These are phyloP conservation scores for Xylariaceae sp. DNA, from an alignment of 2,329 filamentous ascomycete species.

Conservation along the genomic window DNA sequence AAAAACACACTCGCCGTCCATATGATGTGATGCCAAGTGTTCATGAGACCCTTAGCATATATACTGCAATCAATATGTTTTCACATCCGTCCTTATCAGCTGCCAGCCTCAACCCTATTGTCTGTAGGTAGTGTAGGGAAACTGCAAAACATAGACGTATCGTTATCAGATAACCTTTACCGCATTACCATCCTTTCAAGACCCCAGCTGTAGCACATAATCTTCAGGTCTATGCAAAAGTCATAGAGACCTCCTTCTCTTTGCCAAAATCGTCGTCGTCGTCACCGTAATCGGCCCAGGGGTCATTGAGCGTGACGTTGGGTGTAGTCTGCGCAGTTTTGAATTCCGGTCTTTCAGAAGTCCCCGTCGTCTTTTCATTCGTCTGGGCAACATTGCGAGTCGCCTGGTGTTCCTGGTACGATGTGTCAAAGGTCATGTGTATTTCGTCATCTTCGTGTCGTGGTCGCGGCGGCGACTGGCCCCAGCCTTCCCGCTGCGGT, in stretches of 20 bases:
- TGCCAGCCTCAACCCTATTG: too few species aligned
- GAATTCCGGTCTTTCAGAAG: slow-evolving; percentile 35
- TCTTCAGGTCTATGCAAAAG: slow-evolving; percentile 68
- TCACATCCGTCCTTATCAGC: too few species aligned
- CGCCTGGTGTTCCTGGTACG: slow-evolving; percentile 34
- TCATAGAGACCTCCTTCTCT: slow-evolving; percentile 75
- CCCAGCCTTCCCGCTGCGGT: slow-evolving; percentile 16
- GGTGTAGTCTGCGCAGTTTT: slow-evolving; percentile 46
- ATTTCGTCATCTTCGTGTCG: slow-evolving; percentile 44
- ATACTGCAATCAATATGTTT: too few species aligned
- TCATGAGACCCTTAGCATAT: too few species aligned
- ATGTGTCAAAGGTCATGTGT: slow-evolving; percentile 69
- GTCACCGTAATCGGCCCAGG: slow-evolving; percentile 69
- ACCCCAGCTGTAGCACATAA: neutral
- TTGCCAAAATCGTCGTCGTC: slow-evolving; percentile 64
- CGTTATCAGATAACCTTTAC: too few species aligned
- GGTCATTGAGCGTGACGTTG: slow-evolving; percentile 49
- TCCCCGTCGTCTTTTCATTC: slow-evolving; percentile 19
- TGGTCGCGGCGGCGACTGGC: slow-evolving; percentile 9
- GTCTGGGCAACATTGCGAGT: neutral
- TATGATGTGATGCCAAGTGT: too few species aligned
- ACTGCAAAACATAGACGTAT: too few species aligned
- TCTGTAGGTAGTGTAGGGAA: too few species aligned
- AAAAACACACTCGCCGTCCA: too few species aligned
- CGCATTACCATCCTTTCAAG: neutral